Evolutionary conservation across 305 asterid species (phyloP).

Genomic region (Ajuga reptans): DNA sequence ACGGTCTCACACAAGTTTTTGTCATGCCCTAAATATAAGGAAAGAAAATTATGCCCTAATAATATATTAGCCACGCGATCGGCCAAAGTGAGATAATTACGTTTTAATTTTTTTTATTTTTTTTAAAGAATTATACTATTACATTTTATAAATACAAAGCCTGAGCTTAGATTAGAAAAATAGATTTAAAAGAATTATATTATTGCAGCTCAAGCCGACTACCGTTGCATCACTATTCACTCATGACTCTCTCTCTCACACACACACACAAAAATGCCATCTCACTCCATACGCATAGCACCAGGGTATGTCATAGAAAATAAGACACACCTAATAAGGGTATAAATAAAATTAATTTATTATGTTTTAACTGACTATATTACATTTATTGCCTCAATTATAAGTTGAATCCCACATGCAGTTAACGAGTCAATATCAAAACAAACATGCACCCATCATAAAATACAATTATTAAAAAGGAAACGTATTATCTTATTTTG

Average conservation of each 20-base stretch:
- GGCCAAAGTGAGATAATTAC: no score
- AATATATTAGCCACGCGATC: no score
- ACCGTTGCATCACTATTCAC: no score
- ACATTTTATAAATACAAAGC: no score
- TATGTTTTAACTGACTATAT: slow-evolving; percentile 20
- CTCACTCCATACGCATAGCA: background rate
- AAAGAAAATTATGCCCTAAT: no score
- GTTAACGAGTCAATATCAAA: slow-evolving; percentile 27
- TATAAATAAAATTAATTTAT: slow-evolving; percentile 7
- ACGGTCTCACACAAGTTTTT: no score
- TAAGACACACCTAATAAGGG: slow-evolving; percentile 33
- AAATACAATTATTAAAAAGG: background rate
- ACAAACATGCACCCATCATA: slow-evolving; percentile 10
- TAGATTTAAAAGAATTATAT: no score
- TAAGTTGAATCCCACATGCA: slow-evolving; percentile 32
- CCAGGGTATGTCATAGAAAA: background rate
- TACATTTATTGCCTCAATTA: slow-evolving; percentile 20
- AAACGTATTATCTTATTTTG: background rate
- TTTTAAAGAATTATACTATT: no score
- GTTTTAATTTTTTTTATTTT: no score
- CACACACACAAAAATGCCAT: slow-evolving; percentile 2
- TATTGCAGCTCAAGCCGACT: slow-evolving; percentile 23
- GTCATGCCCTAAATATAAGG: no score
- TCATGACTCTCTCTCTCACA: slow-evolving; percentile 1
- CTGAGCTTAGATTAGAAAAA: no score